phyloP scores from a whole-genome alignment of 2,329 filamentous ascomycete genomes.

The Talaromyces rugulosus region DNA sequence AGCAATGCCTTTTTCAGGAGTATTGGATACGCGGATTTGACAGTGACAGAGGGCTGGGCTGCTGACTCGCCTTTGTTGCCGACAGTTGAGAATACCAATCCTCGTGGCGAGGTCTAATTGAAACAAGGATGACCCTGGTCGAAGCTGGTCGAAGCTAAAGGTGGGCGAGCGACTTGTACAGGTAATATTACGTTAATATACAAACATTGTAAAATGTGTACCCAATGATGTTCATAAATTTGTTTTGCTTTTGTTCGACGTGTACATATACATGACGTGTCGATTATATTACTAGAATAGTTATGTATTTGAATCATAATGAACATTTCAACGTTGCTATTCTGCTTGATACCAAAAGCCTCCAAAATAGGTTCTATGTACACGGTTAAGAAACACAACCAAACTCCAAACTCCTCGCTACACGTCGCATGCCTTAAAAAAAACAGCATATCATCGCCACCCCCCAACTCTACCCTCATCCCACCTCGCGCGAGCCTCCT shows the following conservation, averaged over 20 bases:
- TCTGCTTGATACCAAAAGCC: not conserved
- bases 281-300: not conserved
- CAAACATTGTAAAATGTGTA: not conserved
- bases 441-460: constrained; percentile 62
- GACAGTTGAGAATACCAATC: not conserved
- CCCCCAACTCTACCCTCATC: constrained; percentile 93
- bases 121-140: not conserved
- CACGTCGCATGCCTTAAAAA: not conserved
- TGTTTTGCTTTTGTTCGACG: too few species aligned
- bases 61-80: constrained; percentile 5
- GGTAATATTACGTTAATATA: not conserved
- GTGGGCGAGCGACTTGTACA: not conserved
- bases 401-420: not conserved
- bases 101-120: not conserved
- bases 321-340: not conserved
- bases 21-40: constrained; percentile 28
- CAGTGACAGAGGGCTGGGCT: constrained; percentile 26
- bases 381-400: not conserved
- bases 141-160: not conserved
- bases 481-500: constrained; percentile 88
- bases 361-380: not conserved
- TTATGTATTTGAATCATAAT: not conserved
- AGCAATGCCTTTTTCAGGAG: constrained; percentile 61
- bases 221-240: not conserved
- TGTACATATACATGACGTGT: too few species aligned